phyloP scores from a whole-genome alignment of 352 stramenopile genomes.

The Phytophthora gonapodyides region DNA sequence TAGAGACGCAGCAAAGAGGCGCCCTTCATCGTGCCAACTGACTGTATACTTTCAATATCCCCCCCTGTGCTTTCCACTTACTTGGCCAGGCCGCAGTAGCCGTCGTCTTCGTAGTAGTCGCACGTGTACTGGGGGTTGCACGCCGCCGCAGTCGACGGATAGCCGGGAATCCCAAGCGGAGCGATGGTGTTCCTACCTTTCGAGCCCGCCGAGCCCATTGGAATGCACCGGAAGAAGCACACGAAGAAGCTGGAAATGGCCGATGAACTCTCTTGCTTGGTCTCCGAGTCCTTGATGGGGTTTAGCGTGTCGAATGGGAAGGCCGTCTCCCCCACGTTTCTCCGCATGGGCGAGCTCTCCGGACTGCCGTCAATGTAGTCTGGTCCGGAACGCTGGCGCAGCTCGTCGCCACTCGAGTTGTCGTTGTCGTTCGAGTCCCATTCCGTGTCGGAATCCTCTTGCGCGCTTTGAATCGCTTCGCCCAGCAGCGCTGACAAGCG shows the following conservation, averaged over 20 bases:
- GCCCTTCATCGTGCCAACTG: constrained; percentile 13
- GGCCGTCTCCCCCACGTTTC: constrained; percentile 25
- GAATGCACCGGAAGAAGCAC: constrained; percentile 46
- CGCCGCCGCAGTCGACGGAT: constrained; percentile 42
- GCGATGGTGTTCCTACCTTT: constrained; percentile 32
- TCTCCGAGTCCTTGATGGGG: constrained; percentile 33
- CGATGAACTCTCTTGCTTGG: constrained; percentile 5
- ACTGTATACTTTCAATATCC: constrained; percentile 16
- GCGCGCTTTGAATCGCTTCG: constrained; percentile 49
- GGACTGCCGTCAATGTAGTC: constrained; percentile 65
- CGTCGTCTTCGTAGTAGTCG: constrained; percentile 62
- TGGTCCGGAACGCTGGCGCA: constrained; percentile 28
- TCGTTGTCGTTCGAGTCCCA: constrained; percentile 35
- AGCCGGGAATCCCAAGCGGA: constrained; percentile 51
- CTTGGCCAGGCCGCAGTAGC: constrained; percentile 33
- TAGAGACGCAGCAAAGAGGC: constrained; percentile 19
- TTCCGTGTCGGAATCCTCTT: constrained; percentile 29
- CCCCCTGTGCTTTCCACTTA: constrained; percentile 12
- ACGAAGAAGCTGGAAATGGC: constrained; percentile 26
- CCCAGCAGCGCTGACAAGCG: constrained; percentile 51
- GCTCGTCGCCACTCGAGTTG: constrained; percentile 23
- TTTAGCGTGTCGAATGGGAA: constrained; percentile 43
- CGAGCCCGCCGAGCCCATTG: constrained; percentile 12
- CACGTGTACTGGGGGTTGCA: constrained; percentile 53
- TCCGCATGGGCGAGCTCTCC: constrained; percentile 74